Evolutionary conservation across 1,139 yeast species (phyloP).

Genomic region (Pichia sp.): DNA sequence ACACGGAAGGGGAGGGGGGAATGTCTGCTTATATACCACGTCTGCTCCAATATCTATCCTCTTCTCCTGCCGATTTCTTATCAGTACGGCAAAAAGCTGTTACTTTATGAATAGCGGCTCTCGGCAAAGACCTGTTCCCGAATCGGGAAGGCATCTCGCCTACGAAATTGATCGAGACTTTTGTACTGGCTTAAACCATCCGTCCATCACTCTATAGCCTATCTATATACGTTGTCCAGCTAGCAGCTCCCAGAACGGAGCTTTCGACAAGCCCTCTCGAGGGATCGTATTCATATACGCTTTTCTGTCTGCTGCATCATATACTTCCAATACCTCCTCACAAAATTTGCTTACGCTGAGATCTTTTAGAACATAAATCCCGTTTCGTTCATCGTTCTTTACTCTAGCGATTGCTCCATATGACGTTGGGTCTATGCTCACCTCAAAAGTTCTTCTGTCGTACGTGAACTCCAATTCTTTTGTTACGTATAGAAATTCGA

Average conservation of each 20-base stretch:
- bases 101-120: too few species aligned
- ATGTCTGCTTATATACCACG: too few species aligned
- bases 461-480: slow-evolving; percentile 33
- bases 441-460: slow-evolving; percentile 33
- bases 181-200: too few species aligned
- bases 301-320: slow-evolving; percentile 30
- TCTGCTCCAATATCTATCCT: too few species aligned
- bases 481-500: slow-evolving; percentile 40
- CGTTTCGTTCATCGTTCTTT: slow-evolving; percentile 36
- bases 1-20: too few species aligned
- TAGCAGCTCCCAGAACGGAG: not conserved
- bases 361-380: slow-evolving; percentile 43
- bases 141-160: slow-evolving; percentile 4
- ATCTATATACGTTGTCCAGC: not conserved
- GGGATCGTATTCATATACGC: slow-evolving; percentile 19
- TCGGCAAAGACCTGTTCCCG: slow-evolving; percentile 5
- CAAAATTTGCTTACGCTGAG: slow-evolving; percentile 51
- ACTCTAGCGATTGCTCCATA: slow-evolving; percentile 23
- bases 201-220: not conserved
- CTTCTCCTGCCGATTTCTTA: too few species aligned
- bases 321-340: slow-evolving; percentile 43
- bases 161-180: not conserved
- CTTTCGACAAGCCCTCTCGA: slow-evolving; percentile 10
- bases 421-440: slow-evolving; percentile 35
- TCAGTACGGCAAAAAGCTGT: too few species aligned